Conservation (phyloP, 371 early-diverging fungal genomes). For the Mortierella sp. region DNA sequence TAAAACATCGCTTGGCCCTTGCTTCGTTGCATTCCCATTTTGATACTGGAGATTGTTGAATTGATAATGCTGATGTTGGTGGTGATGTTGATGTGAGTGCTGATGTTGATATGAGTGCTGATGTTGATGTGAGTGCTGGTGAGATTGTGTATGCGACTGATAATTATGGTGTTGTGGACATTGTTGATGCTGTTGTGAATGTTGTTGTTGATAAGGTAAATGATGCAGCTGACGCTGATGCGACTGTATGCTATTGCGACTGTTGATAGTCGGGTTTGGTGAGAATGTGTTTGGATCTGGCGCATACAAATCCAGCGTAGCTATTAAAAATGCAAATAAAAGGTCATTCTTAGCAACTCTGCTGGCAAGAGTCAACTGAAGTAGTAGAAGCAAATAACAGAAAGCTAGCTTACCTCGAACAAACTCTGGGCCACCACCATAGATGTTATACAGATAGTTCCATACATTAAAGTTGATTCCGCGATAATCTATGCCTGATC, state of each 20-base stretch:
- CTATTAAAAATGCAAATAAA: slow-evolving; percentile 5
- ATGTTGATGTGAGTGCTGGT: neutral
- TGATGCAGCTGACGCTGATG: slow-evolving; percentile 2
- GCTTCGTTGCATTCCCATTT: slow-evolving; percentile 13
- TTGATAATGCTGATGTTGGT: slow-evolving; percentile 8
- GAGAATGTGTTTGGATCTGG: slow-evolving; percentile 26
- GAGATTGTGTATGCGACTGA: slow-evolving; percentile 1
- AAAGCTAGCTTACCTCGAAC: slow-evolving; percentile 29
- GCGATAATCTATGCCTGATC: slow-evolving; percentile 42
- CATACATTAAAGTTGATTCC: slow-evolving; percentile 40
- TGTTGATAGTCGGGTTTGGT: neutral
- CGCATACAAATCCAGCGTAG: slow-evolving; percentile 48
- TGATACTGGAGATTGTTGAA: slow-evolving; percentile 5
- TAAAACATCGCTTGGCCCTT: neutral
- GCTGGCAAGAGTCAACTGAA: neutral
- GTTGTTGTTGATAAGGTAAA: slow-evolving; percentile 9
- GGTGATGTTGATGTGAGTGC: slow-evolving; percentile 5
- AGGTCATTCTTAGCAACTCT: neutral
- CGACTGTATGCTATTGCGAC: neutral
- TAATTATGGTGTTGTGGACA: neutral
- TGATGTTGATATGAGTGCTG: slow-evolving; percentile 13
- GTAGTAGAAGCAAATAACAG: neutral
- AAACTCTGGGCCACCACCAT: slow-evolving; percentile 53
- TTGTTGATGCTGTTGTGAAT: slow-evolving; percentile 14
- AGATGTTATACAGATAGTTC: slow-evolving; percentile 39